phyloP scores from a whole-genome alignment of 2,329 filamentous ascomycete species.

The Cladophialophora chaetospira region DNA sequence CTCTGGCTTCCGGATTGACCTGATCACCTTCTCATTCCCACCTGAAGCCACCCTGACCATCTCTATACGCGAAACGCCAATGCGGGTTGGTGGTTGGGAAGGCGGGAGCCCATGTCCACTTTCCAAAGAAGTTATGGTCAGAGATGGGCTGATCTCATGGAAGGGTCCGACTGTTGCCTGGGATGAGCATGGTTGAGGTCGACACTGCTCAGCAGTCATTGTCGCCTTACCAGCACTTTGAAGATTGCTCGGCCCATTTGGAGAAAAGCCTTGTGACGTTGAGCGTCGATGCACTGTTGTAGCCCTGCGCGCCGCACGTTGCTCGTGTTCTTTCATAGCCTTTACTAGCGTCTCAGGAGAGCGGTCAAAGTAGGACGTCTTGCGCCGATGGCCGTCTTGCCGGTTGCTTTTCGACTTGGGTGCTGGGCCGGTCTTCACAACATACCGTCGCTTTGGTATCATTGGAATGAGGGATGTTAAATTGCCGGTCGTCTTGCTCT shows the following conservation, averaged over 20 bases:
- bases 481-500: slow-evolving; percentile 32
- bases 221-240: neutral
- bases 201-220: neutral
- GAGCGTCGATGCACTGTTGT: slow-evolving; percentile 14
- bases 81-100: too few species aligned
- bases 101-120: slow-evolving; percentile 17
- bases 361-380: slow-evolving; percentile 19
- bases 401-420: neutral
- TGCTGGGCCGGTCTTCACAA: neutral
- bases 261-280: slow-evolving; percentile 2
- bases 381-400: slow-evolving; percentile 1
- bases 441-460: slow-evolving; percentile 11
- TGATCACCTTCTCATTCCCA: slow-evolving; percentile 22
- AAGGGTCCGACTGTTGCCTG: neutral
- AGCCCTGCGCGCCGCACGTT: slow-evolving; percentile 11
- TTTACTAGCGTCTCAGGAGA: slow-evolving; percentile 17
- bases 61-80: slow-evolving; percentile 8
- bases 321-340: slow-evolving; percentile 17
- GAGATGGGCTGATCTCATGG: neutral
- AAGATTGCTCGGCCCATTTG: neutral
- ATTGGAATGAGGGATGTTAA: slow-evolving; percentile 22
- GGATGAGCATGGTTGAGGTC: neutral
- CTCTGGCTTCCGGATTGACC: slow-evolving; percentile 18
- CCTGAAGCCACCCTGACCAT: slow-evolving; percentile 18
- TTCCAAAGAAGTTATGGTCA: slow-evolving; percentile 20